A percentile compares a stretch with the other conserved stretches of the same genome.
phyloP scores from a whole-genome alignment of 2,329 filamentous ascomycete genomes.

The Pseudogymnoascus sp. region DNA sequence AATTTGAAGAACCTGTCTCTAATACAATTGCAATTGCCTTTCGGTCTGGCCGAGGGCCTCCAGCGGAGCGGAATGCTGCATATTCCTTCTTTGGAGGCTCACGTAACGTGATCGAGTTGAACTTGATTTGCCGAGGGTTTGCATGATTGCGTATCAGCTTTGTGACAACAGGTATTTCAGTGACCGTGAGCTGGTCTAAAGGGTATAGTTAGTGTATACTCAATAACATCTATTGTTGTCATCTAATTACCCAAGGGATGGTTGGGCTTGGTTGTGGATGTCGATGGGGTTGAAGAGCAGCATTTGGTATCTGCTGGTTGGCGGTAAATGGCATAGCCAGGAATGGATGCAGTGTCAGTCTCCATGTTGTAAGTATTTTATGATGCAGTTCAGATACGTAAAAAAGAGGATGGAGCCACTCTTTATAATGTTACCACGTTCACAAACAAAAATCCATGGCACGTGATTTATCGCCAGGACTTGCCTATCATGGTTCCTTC shows the following conservation, averaged over 20 bases:
- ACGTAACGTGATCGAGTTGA: conserved; percentile 48
- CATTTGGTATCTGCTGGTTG: conserved; percentile 19
- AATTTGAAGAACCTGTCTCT: conserved; percentile 31
- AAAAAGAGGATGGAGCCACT: neutral
- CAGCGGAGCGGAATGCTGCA: conserved; percentile 48
- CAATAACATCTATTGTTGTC: neutral
- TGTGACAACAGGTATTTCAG: conserved; percentile 44
- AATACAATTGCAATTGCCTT: conserved; percentile 43
- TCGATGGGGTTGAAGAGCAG: neutral
- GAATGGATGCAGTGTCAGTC: conserved; percentile 35
- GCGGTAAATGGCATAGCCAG: conserved; percentile 40
- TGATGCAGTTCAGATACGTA: neutral
- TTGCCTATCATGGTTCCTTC: neutral
- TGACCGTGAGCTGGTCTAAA: conserved; percentile 45
- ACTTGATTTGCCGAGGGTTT: conserved; percentile 56
- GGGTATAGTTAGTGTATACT: conserved; percentile 9
- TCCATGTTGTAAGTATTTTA: conserved; percentile 14
- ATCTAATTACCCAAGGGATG: conserved; percentile 9
- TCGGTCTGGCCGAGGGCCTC: conserved; percentile 41
- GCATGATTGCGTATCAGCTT: conserved; percentile 39
- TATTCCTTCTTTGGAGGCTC: conserved; percentile 46
- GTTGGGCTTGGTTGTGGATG: neutral
- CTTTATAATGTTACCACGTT: neutral
- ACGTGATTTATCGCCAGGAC: neutral
- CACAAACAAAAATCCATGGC: too few relatives aligned